Evolutionary conservation across 345 rosid species (phyloP).

Genomic region (Citrus glauca): DNA sequence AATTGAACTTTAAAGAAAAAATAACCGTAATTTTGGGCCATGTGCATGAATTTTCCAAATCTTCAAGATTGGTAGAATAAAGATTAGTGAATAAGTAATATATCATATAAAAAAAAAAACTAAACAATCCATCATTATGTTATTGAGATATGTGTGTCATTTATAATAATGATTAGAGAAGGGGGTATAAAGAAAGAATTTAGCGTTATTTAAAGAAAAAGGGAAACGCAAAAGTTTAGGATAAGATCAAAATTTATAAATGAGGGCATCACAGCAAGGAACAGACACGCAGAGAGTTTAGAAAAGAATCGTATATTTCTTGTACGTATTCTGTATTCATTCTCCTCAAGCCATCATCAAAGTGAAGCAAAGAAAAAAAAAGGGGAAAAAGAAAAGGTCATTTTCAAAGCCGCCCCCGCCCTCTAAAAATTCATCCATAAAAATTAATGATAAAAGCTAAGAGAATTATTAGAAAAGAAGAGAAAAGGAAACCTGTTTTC

Average conservation of each 20-base stretch:
- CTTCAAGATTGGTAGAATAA: not conserved
- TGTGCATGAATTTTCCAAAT: no score
- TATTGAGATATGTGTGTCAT: not conserved
- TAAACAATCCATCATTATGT: not conserved
- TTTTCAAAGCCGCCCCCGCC: slow-evolving; percentile 15
- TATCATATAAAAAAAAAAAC: not conserved
- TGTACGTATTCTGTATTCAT: slow-evolving; percentile 4
- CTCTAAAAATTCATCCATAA: not conserved
- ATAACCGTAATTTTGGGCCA: no score
- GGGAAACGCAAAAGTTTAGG: slow-evolving; percentile 2
- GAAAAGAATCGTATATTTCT: not conserved
- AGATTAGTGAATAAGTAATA: not conserved
- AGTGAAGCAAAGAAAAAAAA: not conserved
- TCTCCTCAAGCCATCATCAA: slow-evolving; percentile 10
- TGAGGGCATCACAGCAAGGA: not conserved
- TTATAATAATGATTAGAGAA: not conserved
- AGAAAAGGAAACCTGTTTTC: slow-evolving; percentile 2
- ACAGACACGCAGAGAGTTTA: not conserved
- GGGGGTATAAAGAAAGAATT: not conserved
- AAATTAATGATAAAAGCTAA: slow-evolving; percentile 1
- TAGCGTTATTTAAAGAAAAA: not conserved
- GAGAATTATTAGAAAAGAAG: not conserved
- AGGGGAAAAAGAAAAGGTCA: not conserved
- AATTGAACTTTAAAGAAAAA: no score
- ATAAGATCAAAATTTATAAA: slow-evolving; percentile 13